Evolutionary conservation across 2,329 filamentous ascomycete genomes (phyloP).

Genomic region (Thielaviopsis ethacetica): DNA sequence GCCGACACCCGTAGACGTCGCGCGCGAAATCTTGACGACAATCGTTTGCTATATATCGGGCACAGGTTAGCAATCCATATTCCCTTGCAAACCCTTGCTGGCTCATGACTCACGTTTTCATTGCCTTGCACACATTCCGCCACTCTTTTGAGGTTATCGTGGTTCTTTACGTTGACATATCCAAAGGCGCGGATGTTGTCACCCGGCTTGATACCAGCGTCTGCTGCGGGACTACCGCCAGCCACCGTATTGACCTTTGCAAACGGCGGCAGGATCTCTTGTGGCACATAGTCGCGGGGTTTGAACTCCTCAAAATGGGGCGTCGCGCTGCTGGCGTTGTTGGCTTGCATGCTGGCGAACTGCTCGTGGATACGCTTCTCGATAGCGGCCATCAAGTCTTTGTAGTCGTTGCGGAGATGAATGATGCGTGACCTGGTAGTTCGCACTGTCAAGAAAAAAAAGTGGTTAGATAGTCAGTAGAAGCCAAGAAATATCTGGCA

Average conservation of each 20-base stretch:
- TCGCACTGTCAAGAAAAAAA: no score
- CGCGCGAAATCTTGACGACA: background rate
- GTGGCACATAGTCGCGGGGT: conserved; percentile 7
- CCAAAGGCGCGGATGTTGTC: conserved; percentile 79
- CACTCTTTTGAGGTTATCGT: conserved; percentile 72
- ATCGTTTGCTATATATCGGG: background rate
- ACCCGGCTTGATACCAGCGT: conserved; percentile 62
- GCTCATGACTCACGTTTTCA: conserved; percentile 55
- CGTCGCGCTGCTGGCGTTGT: conserved; percentile 20
- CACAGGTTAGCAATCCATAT: background rate
- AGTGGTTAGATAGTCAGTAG: conserved; percentile 13
- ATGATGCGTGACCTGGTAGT: conserved; percentile 89
- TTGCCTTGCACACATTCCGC: conserved; percentile 82
- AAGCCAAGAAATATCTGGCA: conserved; percentile 14
- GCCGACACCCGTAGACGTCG: background rate
- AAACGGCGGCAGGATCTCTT: conserved; percentile 38
- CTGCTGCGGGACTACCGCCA: conserved; percentile 60
- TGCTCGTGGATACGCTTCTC: conserved; percentile 80
- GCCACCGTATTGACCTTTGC: conserved; percentile 81
- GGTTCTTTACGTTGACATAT: conserved; percentile 64
- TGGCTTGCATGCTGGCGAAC: conserved; percentile 55
- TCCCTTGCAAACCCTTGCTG: background rate
- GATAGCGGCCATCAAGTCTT: conserved; percentile 66
- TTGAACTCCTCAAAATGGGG: background rate
- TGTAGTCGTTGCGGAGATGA: conserved; percentile 81